Conservation (phyloP, 2,329 filamentous ascomycete species). For the Fusarium sp. region DNA sequence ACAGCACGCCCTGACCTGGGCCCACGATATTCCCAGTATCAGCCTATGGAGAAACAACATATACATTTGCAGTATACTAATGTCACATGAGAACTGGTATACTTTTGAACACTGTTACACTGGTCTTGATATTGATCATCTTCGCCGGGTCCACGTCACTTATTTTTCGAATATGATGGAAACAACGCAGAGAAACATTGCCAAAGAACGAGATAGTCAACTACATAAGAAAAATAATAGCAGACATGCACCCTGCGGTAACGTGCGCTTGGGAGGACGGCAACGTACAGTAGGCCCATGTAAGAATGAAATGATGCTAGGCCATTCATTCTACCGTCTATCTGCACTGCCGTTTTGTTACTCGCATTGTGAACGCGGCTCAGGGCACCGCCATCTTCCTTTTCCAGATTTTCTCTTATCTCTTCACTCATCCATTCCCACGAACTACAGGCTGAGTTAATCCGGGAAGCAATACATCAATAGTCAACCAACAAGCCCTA, state of each 20-base stretch:
- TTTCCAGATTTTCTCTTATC: background rate
- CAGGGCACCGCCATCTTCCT: background rate
- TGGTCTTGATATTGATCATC: background rate
- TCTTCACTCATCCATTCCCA: background rate
- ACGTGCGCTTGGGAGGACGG: background rate
- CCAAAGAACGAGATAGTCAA: too few relatives aligned
- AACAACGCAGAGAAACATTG: background rate
- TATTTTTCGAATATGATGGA: background rate
- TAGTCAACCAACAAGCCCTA: background rate
- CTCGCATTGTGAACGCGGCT: background rate
- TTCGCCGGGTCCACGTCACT: background rate
- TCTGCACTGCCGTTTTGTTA: background rate
- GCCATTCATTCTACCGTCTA: background rate
- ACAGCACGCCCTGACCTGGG: too few relatives aligned
- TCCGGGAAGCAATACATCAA: background rate
- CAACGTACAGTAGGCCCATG: slow-evolving; percentile 6
- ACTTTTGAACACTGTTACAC: too few relatives aligned
- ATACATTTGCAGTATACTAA: too few relatives aligned
- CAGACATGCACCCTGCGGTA: background rate
- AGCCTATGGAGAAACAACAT: too few relatives aligned
- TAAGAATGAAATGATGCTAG: slow-evolving; percentile 1
- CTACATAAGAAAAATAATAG: background rate
- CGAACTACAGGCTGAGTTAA: background rate
- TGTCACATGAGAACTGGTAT: background rate
- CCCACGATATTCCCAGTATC: too few relatives aligned